Base-by-base conservation (phyloP, 495 filamentous ascomycete species). In the Xylaria telfairii region DNA sequence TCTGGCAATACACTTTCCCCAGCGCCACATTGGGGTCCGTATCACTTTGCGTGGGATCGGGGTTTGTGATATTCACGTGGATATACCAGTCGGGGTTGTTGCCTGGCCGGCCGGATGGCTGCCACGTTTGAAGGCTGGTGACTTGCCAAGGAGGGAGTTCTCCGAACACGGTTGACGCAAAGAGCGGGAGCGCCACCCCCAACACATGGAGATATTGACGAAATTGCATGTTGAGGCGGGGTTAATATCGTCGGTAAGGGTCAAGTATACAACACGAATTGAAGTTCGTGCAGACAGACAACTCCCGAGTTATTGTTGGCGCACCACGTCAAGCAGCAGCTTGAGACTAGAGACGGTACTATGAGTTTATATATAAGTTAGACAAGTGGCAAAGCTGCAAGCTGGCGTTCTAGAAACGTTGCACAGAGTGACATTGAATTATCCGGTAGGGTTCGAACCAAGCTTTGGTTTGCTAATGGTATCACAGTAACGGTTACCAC, bases 31-130 rank as follows among this genome's bases (percentile, higher is more conserved):
- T 37, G 19, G 63, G 30, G 34, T 67, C 63, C 4, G 47, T 0
- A 4, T 28, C n/a, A 24, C 10, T 17, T 54, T 68, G 51, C 15
- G 65, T 68, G 17, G 65, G 51, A 34, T 68, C 66, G 1, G 66
- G 66, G 9, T 68, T 61, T 12, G 66, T 61, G 66, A 68, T 61
- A 19, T 61, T 68, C 30, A 21, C 66, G 56, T 59, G 30, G 37
- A 61, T 19, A 32, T 59, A 67, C 32, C 32, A 68, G n/a, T 57
- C 17, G 15, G 66, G 28, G n/a, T 2, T 51, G 30, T 42, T 67
- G 5, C 65, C 65, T 9, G 65, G 65, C 3, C 65, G 51, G 21
- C 65, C 65, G 0, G 65, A 67, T 0, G 65, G 65, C 19, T 28
- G 24, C 37, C 34, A 67, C 0, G 65, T 67, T 17, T 46, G 15